These are phyloP conservation scores for Microdochium trichocladiopsis DNA, from an alignment of 2,329 filamentous ascomycete genomes.

Conservation along the genomic window DNA sequence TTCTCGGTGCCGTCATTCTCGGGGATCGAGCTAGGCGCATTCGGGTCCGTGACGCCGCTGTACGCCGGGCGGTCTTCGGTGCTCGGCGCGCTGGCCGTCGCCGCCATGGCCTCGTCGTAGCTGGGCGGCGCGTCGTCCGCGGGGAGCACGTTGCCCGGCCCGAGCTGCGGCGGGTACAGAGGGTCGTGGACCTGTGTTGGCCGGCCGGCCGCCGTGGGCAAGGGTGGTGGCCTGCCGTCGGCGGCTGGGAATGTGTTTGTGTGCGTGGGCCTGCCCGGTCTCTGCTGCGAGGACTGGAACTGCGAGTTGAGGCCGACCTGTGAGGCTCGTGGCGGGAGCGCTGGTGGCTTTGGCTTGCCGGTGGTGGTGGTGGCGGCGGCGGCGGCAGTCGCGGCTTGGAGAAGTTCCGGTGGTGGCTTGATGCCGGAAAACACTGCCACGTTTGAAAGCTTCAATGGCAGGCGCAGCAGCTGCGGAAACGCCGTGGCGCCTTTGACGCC, in stretches of 20 bases:
- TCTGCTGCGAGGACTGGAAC: slow-evolving; percentile 1
- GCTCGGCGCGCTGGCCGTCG: slow-evolving; percentile 57
- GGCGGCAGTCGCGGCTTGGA: slow-evolving; percentile 29
- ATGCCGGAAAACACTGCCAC: slow-evolving; percentile 86
- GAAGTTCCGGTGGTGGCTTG: slow-evolving; percentile 66
- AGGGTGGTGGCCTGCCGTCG: slow-evolving; percentile 12
- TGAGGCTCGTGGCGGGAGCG: slow-evolving; percentile 24
- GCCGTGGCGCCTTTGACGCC: slow-evolving; percentile 27
- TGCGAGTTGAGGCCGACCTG: slow-evolving; percentile 15
- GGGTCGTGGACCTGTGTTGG: slow-evolving; percentile 33
- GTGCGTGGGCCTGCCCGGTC: slow-evolving; percentile 4
- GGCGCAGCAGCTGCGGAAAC: slow-evolving; percentile 63
- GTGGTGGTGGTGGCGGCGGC: slow-evolving; percentile 6
- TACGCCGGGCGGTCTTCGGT: slow-evolving; percentile 55
- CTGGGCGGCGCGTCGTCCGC: slow-evolving; percentile 83
- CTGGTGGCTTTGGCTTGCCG: slow-evolving; percentile 7
- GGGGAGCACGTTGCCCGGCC: slow-evolving; percentile 30
- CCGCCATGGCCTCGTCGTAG: slow-evolving; percentile 88
- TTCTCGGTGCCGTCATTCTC: background rate
- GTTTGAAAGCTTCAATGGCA: slow-evolving; percentile 68
- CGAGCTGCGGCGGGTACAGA: slow-evolving; percentile 52
- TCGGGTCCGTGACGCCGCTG: slow-evolving; percentile 55
- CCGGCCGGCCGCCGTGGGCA: slow-evolving; percentile 10
- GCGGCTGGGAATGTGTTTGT: slow-evolving; percentile 5
- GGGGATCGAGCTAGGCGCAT: slow-evolving; percentile 43